These are phyloP conservation scores for Linnemannia hyalina DNA, from an alignment of 192 early-diverging fungal genomes.

Conservation along the genomic window DNA sequence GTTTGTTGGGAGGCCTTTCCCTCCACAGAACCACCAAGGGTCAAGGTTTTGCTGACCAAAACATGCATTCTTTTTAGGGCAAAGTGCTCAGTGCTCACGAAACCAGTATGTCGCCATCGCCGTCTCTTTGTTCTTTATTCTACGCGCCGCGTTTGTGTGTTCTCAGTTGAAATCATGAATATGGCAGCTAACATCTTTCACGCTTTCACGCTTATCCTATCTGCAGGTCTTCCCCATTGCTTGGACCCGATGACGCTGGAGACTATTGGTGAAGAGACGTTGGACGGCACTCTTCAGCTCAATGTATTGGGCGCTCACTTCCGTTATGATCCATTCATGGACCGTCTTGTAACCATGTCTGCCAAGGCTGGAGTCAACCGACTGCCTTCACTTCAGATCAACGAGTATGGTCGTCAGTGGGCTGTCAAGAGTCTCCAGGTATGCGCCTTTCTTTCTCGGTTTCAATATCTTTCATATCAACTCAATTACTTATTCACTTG, in stretches of 20 bases:
- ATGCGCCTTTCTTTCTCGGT: neutral
- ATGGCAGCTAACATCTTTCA: neutral
- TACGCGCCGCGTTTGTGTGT: neutral
- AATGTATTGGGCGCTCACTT: constrained; percentile 49
- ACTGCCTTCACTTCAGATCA: constrained; percentile 39
- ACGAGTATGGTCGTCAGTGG: constrained; percentile 53
- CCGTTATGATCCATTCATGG: constrained; percentile 44
- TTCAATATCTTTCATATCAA: neutral
- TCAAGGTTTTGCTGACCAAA: neutral
- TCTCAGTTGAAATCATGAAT: neutral
- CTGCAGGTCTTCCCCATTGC: constrained; percentile 43
- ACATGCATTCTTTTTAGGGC: constrained; percentile 9
- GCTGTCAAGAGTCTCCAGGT: constrained; percentile 46
- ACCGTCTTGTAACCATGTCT: constrained; percentile 51
- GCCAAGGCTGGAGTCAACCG: constrained; percentile 46
- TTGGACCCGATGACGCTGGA: constrained; percentile 49
- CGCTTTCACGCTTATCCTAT: neutral
- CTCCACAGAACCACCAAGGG: neutral
- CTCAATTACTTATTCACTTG: neutral
- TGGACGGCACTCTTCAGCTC: constrained; percentile 28
- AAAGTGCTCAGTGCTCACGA: constrained; percentile 53
- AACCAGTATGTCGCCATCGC: constrained; percentile 13
- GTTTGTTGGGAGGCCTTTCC: too few relatives aligned
- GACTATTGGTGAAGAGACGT: constrained; percentile 47
- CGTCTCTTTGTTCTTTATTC: neutral